A percentile compares a stretch with the other conserved stretches of the same genome.
These are phyloP conservation scores for Sordariomycetes sp. DNA, from an alignment of 2,329 filamentous ascomycete species.

Conservation along the genomic window DNA sequence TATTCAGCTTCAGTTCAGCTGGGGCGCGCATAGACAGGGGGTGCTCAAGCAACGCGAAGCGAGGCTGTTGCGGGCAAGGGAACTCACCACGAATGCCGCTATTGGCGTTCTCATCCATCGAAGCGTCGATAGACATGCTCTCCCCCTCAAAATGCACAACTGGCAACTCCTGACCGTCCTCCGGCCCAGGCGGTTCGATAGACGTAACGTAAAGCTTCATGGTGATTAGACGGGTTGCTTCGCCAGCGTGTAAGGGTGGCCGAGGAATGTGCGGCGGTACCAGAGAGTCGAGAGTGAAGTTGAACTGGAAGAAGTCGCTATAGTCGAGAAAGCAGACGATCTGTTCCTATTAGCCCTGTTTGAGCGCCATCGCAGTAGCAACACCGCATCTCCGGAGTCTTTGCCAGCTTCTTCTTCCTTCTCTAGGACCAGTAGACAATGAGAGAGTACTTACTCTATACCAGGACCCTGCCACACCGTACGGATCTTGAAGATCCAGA, in stretches of 20 bases:
- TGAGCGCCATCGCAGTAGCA: too few relatives aligned
- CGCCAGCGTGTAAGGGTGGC: conserved; percentile 47
- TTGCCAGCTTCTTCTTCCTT: neutral
- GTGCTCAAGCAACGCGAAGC: too few relatives aligned
- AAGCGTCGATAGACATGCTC: conserved; percentile 51
- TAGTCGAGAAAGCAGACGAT: conserved; percentile 49
- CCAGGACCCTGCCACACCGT: conserved; percentile 63
- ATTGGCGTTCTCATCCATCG: conserved; percentile 60
- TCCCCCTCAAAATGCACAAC: conserved; percentile 60
- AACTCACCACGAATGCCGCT: conserved; percentile 53
- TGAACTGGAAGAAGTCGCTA: conserved; percentile 63
- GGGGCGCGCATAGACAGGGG: neutral
- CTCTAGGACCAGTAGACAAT: neutral
- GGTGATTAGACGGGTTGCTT: conserved; percentile 62
- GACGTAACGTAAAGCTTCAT: conserved; percentile 56
- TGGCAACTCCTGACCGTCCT: conserved; percentile 49
- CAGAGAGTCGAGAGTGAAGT: conserved; percentile 45
- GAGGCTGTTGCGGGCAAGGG: too few relatives aligned
- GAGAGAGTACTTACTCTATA: conserved; percentile 45
- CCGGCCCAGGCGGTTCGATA: conserved; percentile 48
- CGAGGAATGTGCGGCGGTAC: conserved; percentile 33
- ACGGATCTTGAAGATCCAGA: conserved; percentile 55
- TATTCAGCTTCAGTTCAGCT: conserved; percentile 11
- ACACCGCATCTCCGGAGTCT: too few relatives aligned
- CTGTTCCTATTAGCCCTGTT: neutral